Evolutionary conservation across 2,329 filamentous ascomycete genomes (phyloP), one percentile per base, ranked within the genome.

Genomic region (Paraphoma chrysanthemicola): DNA sequence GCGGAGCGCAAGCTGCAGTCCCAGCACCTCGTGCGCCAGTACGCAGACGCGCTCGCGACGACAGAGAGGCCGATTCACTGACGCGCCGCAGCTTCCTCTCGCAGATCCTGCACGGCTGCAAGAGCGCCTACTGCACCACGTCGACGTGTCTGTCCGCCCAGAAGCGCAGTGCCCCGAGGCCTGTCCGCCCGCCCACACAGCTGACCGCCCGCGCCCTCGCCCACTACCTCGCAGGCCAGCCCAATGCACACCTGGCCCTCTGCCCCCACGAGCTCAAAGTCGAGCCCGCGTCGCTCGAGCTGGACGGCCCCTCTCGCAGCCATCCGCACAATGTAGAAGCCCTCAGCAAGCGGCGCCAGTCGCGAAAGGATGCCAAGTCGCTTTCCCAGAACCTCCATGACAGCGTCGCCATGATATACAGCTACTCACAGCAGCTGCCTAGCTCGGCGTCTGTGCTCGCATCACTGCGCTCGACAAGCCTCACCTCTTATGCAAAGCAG

Each of bases 91-190:
- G 91, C 68, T 96, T 91, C 71, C 87, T 93, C 48, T 81, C 86
- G 33, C 93, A 97, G 77, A 85, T 97, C n/a, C 86, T 92, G 54
- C 85, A 90, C 63, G 93, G 93, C 61, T 97, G 93, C 73, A 86
- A 86, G 59, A 86, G 85, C 62, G 79, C 83, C 51, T 80, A 83
- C 49, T 97, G 93, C 77, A 82, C 81, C 36, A 94, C 88, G 1
- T 79, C 91, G 12, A 94, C 91, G 12, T 97, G 93, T 78, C 90
- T 94, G 70, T 92, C 88, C 59, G 92, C 86, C 73, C 87, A 90
- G 53, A 90, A 85, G 75, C 85, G 90, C 63, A 79, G 88, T 41
- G 84, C 86, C 33, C 86, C 86, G 61, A 85, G 85, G 0, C 92
- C 92, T 2, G 85, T 92, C 65, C 88, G 92, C 58, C 85, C 89